Evolutionary conservation across 2,329 filamentous ascomycete species (phyloP).

Genomic region (Bertia moriformis): DNA sequence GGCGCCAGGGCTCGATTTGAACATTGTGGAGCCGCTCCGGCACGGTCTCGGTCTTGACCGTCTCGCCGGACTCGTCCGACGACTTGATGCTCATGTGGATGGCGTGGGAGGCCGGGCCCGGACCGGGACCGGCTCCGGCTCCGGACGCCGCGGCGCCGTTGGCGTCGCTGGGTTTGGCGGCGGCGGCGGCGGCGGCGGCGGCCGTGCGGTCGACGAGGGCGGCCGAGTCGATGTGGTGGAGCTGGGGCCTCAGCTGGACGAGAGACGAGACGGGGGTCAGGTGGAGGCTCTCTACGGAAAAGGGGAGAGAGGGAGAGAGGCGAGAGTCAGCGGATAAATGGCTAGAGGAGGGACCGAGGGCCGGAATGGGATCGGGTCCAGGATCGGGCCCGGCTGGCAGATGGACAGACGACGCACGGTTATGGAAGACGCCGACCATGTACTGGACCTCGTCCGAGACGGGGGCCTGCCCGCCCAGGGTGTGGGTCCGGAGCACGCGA

Average conservation of each 20-base stretch:
- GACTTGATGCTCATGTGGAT: conserved; percentile 81
- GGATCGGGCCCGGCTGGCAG: neutral
- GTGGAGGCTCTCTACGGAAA: conserved; percentile 64
- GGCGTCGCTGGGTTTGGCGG: conserved; percentile 17
- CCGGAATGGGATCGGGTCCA: neutral
- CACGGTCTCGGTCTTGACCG: conserved; percentile 55
- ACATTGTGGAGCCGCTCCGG: conserved; percentile 62
- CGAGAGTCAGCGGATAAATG: neutral
- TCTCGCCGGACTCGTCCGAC: conserved; percentile 51
- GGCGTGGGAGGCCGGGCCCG: conserved; percentile 53
- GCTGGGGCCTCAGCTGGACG: conserved; percentile 78
- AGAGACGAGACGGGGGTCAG: conserved; percentile 71
- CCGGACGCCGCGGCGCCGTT: conserved; percentile 14
- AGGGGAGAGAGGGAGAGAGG: neutral
- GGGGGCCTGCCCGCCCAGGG: conserved; percentile 68
- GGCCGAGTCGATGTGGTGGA: conserved; percentile 80
- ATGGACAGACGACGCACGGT: conserved; percentile 53
- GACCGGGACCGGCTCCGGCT: conserved; percentile 13
- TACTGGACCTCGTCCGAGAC: conserved; percentile 62
- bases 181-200: conserved; percentile 6
- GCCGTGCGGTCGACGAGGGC: conserved; percentile 27
- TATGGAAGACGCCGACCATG: conserved; percentile 84
- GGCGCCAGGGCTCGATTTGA: conserved; percentile 70
- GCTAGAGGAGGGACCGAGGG: neutral
- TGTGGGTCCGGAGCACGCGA: conserved; percentile 65